A percentile compares a stretch with the other conserved stretches of the same genome.
Conservation (phyloP, 495 filamentous ascomycete genomes). For the Penicillium flavigenum region DNA sequence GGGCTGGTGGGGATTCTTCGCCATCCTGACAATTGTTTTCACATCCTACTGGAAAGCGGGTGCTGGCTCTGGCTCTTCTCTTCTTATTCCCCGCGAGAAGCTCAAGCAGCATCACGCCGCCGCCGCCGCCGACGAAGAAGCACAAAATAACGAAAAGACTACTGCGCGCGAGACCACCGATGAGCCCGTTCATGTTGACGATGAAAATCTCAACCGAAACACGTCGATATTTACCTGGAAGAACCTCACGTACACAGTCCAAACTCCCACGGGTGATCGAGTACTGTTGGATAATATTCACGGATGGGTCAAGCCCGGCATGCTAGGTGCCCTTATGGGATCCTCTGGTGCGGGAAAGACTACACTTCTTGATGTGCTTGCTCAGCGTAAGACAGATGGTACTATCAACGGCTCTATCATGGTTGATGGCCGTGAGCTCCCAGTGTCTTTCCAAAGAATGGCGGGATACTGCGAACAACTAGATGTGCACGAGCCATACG, state of each 20-base stretch:
- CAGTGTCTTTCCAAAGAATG: constrained; percentile 75
- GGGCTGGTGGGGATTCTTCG: constrained; percentile 44
- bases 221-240: constrained; percentile 61
- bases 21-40: constrained; percentile 31
- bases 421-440: constrained; percentile 74
- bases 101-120: constrained; percentile 24
- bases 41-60: constrained; percentile 37
- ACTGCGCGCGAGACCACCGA: constrained; percentile 4
- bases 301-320: constrained; percentile 88
- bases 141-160: constrained; percentile 24
- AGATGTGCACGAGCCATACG: constrained; percentile 58
- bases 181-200: constrained; percentile 14
- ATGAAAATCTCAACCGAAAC: constrained; percentile 43
- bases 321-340: constrained; percentile 72
- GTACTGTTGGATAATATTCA: constrained; percentile 73
- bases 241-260: constrained; percentile 56
- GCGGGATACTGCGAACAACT: constrained; percentile 60
- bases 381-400: constrained; percentile 77
- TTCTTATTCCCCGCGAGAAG: constrained; percentile 42
- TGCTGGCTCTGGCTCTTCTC: constrained; percentile 26
- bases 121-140: constrained; percentile 32
- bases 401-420: constrained; percentile 83
- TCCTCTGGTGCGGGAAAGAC: constrained; percentile 65
- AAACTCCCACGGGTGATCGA: constrained; percentile 41
- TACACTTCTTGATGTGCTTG: constrained; percentile 52